Conservation (phyloP, 2,329 filamentous ascomycete genomes). For the Aspergillus caelatus region DNA sequence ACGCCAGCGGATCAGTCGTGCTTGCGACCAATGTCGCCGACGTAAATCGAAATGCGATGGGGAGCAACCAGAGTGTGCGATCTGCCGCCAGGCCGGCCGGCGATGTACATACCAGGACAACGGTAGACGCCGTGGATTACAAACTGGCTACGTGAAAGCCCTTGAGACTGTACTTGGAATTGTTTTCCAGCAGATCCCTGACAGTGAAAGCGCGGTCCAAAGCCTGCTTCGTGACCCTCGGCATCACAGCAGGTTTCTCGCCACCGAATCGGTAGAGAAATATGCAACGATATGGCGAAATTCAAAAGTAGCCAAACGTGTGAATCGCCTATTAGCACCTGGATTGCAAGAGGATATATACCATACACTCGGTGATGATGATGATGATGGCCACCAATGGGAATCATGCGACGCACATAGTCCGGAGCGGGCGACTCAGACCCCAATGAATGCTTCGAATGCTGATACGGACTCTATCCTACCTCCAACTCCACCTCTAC, state of each 20-base stretch:
- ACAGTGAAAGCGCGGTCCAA: background rate
- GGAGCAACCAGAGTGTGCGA: constrained; percentile 64
- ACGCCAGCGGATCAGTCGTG: background rate
- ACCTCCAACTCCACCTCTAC: background rate
- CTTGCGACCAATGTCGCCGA: constrained; percentile 58
- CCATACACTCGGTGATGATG: background rate
- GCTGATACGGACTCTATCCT: background rate
- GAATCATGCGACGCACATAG: background rate
- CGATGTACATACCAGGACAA: constrained; percentile 23
- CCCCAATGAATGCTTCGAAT: background rate
- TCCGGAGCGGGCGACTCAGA: background rate
- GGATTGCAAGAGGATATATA: background rate
- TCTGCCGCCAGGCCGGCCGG: constrained; percentile 49
- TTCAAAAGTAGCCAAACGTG: background rate
- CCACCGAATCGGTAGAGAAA: background rate
- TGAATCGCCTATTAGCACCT: background rate
- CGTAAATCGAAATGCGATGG: constrained; percentile 72
- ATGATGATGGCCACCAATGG: background rate
- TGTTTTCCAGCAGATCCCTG: background rate
- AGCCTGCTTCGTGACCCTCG: background rate
- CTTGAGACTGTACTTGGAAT: background rate
- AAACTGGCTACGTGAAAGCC: background rate
- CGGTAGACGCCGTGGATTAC: constrained; percentile 32
- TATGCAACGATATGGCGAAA: background rate
- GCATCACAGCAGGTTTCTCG: background rate